A percentile compares a stretch with the other conserved stretches of the same genome.
phyloP scores from a whole-genome alignment of 495 filamentous ascomycete species.

The Glonium stellatum region DNA sequence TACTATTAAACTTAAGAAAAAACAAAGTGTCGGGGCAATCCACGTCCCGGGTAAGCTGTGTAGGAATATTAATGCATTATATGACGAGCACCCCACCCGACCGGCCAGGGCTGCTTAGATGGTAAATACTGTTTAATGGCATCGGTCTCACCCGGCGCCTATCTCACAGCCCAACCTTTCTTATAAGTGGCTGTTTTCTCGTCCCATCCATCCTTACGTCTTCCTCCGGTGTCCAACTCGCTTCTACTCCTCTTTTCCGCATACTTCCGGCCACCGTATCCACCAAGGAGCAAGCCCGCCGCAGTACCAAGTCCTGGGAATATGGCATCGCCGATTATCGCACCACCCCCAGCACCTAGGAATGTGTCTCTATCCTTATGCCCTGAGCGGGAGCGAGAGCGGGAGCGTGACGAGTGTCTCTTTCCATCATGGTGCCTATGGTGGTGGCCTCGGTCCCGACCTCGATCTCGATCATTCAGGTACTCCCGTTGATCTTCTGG shows the following conservation, averaged over 20 bases:
- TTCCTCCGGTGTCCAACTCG: not conserved
- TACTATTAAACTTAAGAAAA: too few species aligned
- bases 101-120: too few species aligned
- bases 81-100: too few species aligned
- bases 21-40: too few species aligned
- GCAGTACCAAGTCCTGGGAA: constrained; percentile 35
- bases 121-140: too few species aligned
- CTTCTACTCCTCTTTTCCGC: constrained; percentile 26
- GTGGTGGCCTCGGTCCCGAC: not conserved
- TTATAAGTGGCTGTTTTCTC: constrained; percentile 14
- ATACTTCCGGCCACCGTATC: constrained; percentile 32
- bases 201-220: constrained; percentile 11
- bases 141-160: not conserved
- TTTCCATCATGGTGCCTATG: too few species aligned
- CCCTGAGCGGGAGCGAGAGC: not conserved
- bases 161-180: constrained; percentile 13
- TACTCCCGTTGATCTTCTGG: not conserved
- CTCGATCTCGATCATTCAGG: not conserved
- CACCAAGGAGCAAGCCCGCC: constrained; percentile 32
- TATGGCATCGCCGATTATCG: constrained; percentile 34
- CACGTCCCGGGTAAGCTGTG: too few species aligned
- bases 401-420: not conserved
- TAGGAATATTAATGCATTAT: too few species aligned
- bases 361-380: constrained; percentile 29
- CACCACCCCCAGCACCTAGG: constrained; percentile 33